Base-by-base conservation (phyloP, 148 eudicot genomes). In the Cornus kousa region DNA sequence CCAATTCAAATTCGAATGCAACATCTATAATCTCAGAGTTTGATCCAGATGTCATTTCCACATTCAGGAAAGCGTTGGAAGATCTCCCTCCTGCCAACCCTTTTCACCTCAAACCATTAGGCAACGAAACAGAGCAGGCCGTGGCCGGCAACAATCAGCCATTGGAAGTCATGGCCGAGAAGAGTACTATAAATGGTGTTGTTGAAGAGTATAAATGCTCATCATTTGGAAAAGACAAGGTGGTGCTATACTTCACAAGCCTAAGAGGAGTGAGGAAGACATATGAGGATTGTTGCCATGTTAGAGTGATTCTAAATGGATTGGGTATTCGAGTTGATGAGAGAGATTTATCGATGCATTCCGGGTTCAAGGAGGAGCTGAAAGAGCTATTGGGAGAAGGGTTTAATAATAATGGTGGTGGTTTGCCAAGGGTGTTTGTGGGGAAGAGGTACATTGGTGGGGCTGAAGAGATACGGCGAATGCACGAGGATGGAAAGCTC, bases 321-420 rank as follows among this genome's bases (percentile, higher is more conserved):
- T 65, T 87, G 2, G 86, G 94, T 19, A 89, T 93, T 76, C 78
- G 83, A 50, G 80, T 95, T 19, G 99, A 93, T 67, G 99, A 95
- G 82, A 86, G 97, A 75, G 99, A 95, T 78, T 92, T 95, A 12
- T 95, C 99, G 20, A 93, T 95, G 99, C 95, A 95, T 78, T 91
- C 87, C 9, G 97, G 89, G 60, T 95, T 93, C 53, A 95, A 87
- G 81, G 90, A 93, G 20, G 99, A 95, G 77, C 37, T 95, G 57
- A 91, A 81, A 70, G 97, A 88, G 80, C 77, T 88, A 28, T 67
- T 90, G 75, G 92, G 90, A 5, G 87, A 81, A 4, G 82, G 79
- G 59, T 64, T 70, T 17, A 17, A 28, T 28, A 28, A 3, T 32
- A 71, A 43, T 70, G 80, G 80, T 0, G 88, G 88, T 5, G 91